These are phyloP conservation scores for Yamadazyma ubonensis DNA, from an alignment of 805 yeast genomes.

Conservation along the genomic window DNA sequence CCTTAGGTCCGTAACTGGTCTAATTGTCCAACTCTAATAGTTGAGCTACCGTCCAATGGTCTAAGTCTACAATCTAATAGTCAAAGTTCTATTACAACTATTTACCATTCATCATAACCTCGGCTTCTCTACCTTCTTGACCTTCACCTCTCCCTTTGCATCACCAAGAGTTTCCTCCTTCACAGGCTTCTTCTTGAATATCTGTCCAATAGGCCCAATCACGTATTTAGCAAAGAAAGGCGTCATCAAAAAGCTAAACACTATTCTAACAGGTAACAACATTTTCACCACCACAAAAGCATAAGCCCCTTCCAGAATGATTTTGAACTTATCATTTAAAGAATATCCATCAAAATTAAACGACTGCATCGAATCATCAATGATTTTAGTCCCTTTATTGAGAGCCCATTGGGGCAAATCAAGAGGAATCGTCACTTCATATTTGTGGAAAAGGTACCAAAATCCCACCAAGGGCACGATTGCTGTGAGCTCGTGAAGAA, in stretches of 20 bases:
- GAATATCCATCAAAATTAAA: slow-evolving; percentile 33
- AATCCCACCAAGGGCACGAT: slow-evolving; percentile 64
- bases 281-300: slow-evolving; percentile 70
- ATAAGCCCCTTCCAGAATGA: slow-evolving; percentile 70
- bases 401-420: slow-evolving; percentile 61
- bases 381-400: slow-evolving; percentile 56
- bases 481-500: slow-evolving; percentile 76
- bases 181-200: slow-evolving; percentile 15
- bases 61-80: no score
- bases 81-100: no score
- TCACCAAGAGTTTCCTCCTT: no score
- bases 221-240: slow-evolving; percentile 57
- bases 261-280: slow-evolving; percentile 52
- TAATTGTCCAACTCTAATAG: no score
- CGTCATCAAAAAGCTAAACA: slow-evolving; percentile 50
- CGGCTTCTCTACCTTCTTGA: slow-evolving; percentile 34
- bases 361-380: slow-evolving; percentile 50
- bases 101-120: slow-evolving; percentile 15
- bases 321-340: slow-evolving; percentile 50
- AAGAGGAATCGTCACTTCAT: slow-evolving; percentile 49
- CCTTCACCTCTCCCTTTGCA: slow-evolving; percentile 8
- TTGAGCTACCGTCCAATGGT: no score
- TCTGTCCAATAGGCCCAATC: slow-evolving; percentile 45
- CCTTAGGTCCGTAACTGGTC: no score
- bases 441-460: slow-evolving; percentile 65